phyloP scores from a whole-genome alignment of 768 basidiomycete species.

The Suillus occidentalis region DNA sequence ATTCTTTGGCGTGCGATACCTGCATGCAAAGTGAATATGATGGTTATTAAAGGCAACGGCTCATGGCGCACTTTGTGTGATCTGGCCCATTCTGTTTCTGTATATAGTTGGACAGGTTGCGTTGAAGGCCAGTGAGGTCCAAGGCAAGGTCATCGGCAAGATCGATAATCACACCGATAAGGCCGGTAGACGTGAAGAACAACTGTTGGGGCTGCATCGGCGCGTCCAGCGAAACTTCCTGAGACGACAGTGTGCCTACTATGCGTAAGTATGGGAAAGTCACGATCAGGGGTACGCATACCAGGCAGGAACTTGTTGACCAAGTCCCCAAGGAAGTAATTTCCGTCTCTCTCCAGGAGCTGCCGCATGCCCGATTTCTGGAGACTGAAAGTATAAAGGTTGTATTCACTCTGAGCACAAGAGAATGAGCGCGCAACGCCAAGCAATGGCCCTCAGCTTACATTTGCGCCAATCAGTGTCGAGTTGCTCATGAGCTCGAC shows the following conservation, averaged over 20 bases:
- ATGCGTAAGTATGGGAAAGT: conserved; percentile 6
- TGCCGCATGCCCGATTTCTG: conserved; percentile 42
- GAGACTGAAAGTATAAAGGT: conserved; percentile 63
- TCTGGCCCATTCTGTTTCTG: conserved; percentile 52
- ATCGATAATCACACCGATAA: conserved; percentile 72
- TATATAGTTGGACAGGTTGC: conserved; percentile 65
- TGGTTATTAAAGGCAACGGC: conserved; percentile 5
- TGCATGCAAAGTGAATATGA: conserved; percentile 25
- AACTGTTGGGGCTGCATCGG: conserved; percentile 57
- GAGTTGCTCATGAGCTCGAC: conserved; percentile 57
- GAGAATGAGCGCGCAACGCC: conserved; percentile 11
- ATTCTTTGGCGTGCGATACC: conserved; percentile 71
- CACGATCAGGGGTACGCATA: conserved; percentile 25
- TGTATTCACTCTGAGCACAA: conserved; percentile 56
- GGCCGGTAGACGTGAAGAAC: conserved; percentile 77
- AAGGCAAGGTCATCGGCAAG: conserved; percentile 54
- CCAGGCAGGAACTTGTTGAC: conserved; percentile 76
- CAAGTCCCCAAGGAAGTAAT: conserved; percentile 73
- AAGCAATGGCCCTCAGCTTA: conserved; percentile 37
- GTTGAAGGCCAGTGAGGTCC: conserved; percentile 67
- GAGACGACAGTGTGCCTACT: conserved; percentile 55
- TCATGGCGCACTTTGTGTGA: conserved; percentile 56
- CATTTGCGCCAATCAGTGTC: conserved; percentile 73
- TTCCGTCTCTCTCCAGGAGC: conserved; percentile 62
- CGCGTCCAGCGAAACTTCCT: conserved; percentile 42